A percentile compares a stretch with the other conserved stretches of the same genome.
Evolutionary conservation across 208 protist species (phyloP).

Genomic region (Borovskyia barvae): DNA sequence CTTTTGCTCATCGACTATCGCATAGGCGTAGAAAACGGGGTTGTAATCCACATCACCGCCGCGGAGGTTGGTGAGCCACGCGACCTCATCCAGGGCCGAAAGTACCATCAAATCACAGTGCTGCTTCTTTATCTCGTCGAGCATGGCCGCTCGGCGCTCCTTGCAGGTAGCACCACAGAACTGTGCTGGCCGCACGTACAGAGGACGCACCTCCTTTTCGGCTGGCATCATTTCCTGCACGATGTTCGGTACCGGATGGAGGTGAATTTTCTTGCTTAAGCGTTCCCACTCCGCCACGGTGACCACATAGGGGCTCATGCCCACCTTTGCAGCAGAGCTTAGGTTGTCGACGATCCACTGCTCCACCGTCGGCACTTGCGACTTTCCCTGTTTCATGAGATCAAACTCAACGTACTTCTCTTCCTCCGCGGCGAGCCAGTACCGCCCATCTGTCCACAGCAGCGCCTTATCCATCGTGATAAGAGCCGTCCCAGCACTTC

Average conservation of each 20-base stretch:
- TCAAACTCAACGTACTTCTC: constrained; percentile 79
- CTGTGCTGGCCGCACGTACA: constrained; percentile 60
- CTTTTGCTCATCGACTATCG: constrained; percentile 44
- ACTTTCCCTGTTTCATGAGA: constrained; percentile 82
- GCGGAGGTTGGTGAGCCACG: constrained; percentile 92
- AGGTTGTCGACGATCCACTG: constrained; percentile 65
- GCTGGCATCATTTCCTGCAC: constrained; percentile 49
- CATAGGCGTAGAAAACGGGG: constrained; percentile 91
- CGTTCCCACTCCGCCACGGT: constrained; percentile 82
- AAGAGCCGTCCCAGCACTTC: constrained; percentile 91
- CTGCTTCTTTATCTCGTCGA: constrained; percentile 43
- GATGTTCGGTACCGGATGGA: constrained; percentile 29
- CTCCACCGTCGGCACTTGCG: constrained; percentile 59
- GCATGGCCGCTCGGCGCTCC: constrained; percentile 59
- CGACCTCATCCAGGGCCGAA: constrained; percentile 90
- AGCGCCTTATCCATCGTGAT: constrained; percentile 79
- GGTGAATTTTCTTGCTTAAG: constrained; percentile 45
- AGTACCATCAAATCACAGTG: constrained; percentile 70
- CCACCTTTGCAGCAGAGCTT: constrained; percentile 34
- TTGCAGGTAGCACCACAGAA: constrained; percentile 62
- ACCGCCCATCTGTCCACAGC: constrained; percentile 97
- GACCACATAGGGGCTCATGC: constrained; percentile 66
- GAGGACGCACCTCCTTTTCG: constrained; percentile 5
- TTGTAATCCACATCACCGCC: constrained; percentile 87
- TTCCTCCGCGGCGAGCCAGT: constrained; percentile 92